These are phyloP conservation scores for Cyberlindnera japonica DNA, from an alignment of 805 yeast species.

Conservation along the genomic window DNA sequence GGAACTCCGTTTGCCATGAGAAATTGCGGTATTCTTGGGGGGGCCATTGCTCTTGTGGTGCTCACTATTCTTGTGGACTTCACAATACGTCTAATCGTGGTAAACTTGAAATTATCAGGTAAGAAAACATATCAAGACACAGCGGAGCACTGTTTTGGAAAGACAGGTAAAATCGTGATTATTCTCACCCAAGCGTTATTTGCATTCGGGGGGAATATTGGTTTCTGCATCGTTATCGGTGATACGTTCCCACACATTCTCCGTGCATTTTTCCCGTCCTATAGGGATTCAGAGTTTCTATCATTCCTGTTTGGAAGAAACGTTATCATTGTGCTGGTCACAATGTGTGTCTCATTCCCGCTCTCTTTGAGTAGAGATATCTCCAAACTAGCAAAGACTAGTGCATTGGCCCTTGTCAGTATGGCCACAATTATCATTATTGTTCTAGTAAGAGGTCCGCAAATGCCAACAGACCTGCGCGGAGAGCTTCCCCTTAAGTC, in stretches of 20 bases:
- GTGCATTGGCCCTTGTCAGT: constrained; percentile 79
- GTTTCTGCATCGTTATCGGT: constrained; percentile 91
- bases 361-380: constrained; percentile 77
- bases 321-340: constrained; percentile 64
- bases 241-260: constrained; percentile 92
- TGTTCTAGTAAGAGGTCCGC: constrained; percentile 73
- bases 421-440: constrained; percentile 76
- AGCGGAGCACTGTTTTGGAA: constrained; percentile 76
- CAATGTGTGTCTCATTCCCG: constrained; percentile 76
- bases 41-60: constrained; percentile 53
- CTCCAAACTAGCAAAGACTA: constrained; percentile 80
- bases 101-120: constrained; percentile 76
- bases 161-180: constrained; percentile 60
- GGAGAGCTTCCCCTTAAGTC: constrained; percentile 43
- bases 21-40: constrained; percentile 77
- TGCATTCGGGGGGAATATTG: constrained; percentile 93
- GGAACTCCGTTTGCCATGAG: constrained; percentile 89
- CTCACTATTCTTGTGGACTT: constrained; percentile 80
- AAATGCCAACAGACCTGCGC: constrained; percentile 42
- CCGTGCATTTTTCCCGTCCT: constrained; percentile 54
- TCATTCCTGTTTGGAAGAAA: constrained; percentile 61
- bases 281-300: constrained; percentile 33
- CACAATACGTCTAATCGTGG: constrained; percentile 77
- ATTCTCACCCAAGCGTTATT: constrained; percentile 78
- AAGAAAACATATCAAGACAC: constrained; percentile 81